Evolutionary conservation across 2,329 filamentous ascomycete species (phyloP).

Genomic region (Calonectria montana): DNA sequence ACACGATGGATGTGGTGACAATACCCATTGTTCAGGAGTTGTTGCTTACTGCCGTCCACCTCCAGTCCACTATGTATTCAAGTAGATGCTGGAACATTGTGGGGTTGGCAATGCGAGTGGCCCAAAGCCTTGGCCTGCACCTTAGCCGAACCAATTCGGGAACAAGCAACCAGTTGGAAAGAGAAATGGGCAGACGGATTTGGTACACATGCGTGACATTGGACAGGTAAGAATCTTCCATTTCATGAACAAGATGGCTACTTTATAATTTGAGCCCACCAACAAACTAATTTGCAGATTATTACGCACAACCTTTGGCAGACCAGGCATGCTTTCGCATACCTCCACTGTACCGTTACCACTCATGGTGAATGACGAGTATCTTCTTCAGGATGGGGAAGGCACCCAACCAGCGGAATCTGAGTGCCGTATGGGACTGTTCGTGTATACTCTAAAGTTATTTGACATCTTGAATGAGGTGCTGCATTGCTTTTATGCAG

Average conservation of each 20-base stretch:
- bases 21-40: conserved; percentile 9
- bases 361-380: conserved; percentile 21
- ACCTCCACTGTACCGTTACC: conserved; percentile 8
- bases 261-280: neutral
- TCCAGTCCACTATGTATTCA: conserved; percentile 19
- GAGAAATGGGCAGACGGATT: conserved; percentile 21
- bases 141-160: neutral
- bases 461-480: conserved; percentile 20
- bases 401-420: neutral
- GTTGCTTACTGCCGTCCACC: conserved; percentile 17
- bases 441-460: neutral
- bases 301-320: conserved; percentile 24
- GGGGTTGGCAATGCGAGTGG: conserved; percentile 16
- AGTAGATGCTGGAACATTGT: conserved; percentile 23
- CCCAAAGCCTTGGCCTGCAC: conserved; percentile 19
- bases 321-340: conserved; percentile 21
- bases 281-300: neutral
- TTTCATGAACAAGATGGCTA: fast-evolving
- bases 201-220: conserved; percentile 24
- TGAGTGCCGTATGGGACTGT: conserved; percentile 7
- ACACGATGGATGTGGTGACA: conserved; percentile 14
- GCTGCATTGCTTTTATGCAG: neutral
- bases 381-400: neutral
- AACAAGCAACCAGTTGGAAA: neutral
- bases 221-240: conserved; percentile 12